Conservation (phyloP, 2,329 filamentous ascomycete genomes). For the Zasmidium cellare region DNA sequence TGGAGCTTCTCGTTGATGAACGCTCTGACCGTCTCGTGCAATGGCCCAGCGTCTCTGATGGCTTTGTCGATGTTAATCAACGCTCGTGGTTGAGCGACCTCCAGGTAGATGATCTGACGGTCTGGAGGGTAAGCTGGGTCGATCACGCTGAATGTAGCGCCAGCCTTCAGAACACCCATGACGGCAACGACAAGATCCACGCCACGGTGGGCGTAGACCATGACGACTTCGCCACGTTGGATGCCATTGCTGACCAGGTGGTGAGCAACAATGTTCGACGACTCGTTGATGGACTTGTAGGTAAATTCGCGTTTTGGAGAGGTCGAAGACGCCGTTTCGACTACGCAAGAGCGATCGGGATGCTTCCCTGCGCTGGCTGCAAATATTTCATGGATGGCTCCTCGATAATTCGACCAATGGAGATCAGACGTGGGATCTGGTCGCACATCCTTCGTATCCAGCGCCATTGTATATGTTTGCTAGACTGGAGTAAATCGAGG, state of each 20-base stretch:
- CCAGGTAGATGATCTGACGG: conserved; percentile 78
- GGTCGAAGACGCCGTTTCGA: conserved; percentile 60
- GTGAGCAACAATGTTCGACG: conserved; percentile 77
- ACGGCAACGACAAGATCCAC: conserved; percentile 76
- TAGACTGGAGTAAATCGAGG: background rate
- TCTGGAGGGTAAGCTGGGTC: conserved; percentile 82
- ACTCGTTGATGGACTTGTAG: conserved; percentile 83
- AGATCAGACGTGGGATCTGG: conserved; percentile 69
- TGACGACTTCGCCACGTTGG: conserved; percentile 81
- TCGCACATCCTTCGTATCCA: conserved; percentile 30
- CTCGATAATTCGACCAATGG: conserved; percentile 65
- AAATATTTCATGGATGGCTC: conserved; percentile 72
- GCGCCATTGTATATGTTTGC: conserved; percentile 23
- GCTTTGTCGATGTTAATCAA: conserved; percentile 74
- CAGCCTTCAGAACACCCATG: conserved; percentile 69
- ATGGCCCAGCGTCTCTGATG: conserved; percentile 64
- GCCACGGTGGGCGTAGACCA: conserved; percentile 83
- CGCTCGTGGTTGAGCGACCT: conserved; percentile 72
- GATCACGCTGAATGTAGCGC: conserved; percentile 64
- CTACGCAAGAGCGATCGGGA: conserved; percentile 68
- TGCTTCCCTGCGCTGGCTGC: conserved; percentile 63
- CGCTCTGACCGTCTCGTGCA: conserved; percentile 59
- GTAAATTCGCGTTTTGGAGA: conserved; percentile 60
- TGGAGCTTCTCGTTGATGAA: conserved; percentile 74
- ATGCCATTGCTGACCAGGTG: conserved; percentile 74